Evolutionary conservation across 768 basidiomycete genomes (phyloP), one percentile per base, ranked within the genome.

Genomic region (Suillus sp.): DNA sequence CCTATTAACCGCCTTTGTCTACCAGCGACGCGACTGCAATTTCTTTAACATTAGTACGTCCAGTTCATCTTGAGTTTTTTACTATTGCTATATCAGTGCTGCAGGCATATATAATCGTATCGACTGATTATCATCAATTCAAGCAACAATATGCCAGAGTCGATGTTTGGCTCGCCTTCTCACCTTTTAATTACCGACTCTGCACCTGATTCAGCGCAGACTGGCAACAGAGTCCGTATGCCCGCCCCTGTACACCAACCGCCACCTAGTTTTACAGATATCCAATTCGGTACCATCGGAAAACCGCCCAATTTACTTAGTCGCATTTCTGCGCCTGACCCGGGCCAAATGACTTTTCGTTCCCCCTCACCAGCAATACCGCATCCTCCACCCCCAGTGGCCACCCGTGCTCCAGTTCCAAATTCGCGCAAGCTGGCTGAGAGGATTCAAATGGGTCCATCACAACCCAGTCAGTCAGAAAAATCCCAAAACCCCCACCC

Each of bases 281-380:
- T 87, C 69, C 77, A 75, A 32, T 89, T 88, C 69, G 71, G 66
- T 13, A 79, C 72, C 4, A 89, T 89, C 45, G 87, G 87, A 34
- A 80, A 84, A 68, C 72, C 76, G 63, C 86, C 86, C 0, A 73
- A 77, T 16, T 74, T 89, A 22, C 77, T 88, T 32, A 80, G 77
- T 64, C 83, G 87, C 27, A 75, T 88, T 40, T 78, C 82, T 37
- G 69, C 71, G 43, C 69, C 75, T 3, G 69, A 75, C 48, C 69
- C 75, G 27, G 72, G 72, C 48, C 53, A 66, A 6, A 42, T 25
- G 2, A 54, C 60, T 5, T 76, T 78, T 59, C 72, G 70, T 60
- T 73, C 74, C 0, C 67, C 71, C 8, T 66, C 77, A 5, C 73
- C 74, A 7, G 67, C 69, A 0, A 66, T 70, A 2, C 48, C 43